These are phyloP conservation scores for Podila clonocystis DNA, from an alignment of 192 early-diverging fungal genomes.

Conservation along the genomic window DNA sequence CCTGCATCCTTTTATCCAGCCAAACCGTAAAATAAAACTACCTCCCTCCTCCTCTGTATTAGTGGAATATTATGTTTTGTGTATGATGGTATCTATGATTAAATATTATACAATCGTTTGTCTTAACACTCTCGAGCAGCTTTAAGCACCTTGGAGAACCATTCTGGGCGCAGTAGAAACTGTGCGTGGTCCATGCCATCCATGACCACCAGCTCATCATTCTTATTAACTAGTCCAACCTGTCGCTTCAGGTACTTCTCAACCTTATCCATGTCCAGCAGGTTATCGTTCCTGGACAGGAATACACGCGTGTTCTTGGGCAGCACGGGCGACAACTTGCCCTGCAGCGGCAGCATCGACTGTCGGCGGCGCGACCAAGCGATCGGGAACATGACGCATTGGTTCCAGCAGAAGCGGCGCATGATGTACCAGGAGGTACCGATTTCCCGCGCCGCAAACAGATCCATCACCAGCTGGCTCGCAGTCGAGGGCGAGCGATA, in stretches of 20 bases:
- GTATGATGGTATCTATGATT: no score
- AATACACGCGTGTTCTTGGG: slow-evolving; percentile 43
- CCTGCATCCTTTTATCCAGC: slow-evolving; percentile 62
- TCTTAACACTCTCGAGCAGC: slow-evolving; percentile 36
- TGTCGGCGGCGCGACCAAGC: slow-evolving; percentile 21
- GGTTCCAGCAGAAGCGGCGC: slow-evolving; percentile 48
- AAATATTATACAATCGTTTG: no score
- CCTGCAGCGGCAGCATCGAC: slow-evolving; percentile 4
- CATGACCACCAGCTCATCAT: slow-evolving; percentile 34
- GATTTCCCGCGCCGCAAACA: slow-evolving; percentile 45
- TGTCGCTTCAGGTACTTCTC: slow-evolving; percentile 22
- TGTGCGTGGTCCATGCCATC: slow-evolving; percentile 47
- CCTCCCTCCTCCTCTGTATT: no score
- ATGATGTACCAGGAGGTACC: slow-evolving; percentile 51
- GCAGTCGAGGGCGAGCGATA: slow-evolving; percentile 51
- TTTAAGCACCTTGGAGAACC: slow-evolving; percentile 47
- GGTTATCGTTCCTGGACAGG: slow-evolving; percentile 38
- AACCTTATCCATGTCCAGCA: slow-evolving; percentile 41
- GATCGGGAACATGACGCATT: slow-evolving; percentile 41
- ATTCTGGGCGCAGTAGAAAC: slow-evolving; percentile 33
- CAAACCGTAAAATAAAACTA: slow-evolving; percentile 12
- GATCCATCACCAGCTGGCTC: slow-evolving; percentile 39
- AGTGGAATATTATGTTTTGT: no score
- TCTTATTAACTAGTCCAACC: slow-evolving; percentile 31
- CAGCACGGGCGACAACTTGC: slow-evolving; percentile 30